phyloP scores from a whole-genome alignment of 495 filamentous ascomycete species.

The Recurvomyces mirabilis region DNA sequence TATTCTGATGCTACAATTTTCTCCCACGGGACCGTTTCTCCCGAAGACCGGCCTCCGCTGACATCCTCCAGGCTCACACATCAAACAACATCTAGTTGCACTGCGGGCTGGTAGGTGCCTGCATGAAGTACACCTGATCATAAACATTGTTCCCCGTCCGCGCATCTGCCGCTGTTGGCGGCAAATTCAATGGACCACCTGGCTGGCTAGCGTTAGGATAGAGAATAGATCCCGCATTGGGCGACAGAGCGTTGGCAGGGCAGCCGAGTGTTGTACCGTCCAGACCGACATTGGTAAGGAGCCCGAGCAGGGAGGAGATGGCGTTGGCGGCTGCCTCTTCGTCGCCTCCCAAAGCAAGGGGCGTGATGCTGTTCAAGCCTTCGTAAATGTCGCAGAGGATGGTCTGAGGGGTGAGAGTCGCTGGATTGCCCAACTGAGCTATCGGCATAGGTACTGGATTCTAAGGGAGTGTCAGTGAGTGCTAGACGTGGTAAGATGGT shows the following conservation, averaged over 20 bases:
- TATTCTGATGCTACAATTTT: too few species aligned
- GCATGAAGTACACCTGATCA: constrained; percentile 6
- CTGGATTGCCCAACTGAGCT: background rate
- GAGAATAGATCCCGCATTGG: background rate
- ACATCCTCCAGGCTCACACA: too few species aligned
- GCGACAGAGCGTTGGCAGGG: background rate
- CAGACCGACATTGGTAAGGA: constrained; percentile 4
- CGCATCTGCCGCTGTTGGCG: background rate
- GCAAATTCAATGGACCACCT: constrained; percentile 7
- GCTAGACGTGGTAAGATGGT: background rate
- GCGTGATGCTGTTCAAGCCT: constrained; percentile 12
- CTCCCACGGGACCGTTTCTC: too few species aligned
- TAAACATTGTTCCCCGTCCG: constrained; percentile 6
- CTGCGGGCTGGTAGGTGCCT: constrained; percentile 7
- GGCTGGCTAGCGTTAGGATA: constrained; percentile 7
- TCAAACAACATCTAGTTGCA: too few species aligned
- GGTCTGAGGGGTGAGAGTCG: background rate
- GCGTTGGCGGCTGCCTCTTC: background rate
- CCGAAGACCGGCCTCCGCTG: too few species aligned
- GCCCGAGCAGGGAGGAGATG: constrained; percentile 2
- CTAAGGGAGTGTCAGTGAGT: too few species aligned
- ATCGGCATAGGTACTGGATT: constrained; percentile 4
- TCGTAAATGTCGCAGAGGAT: constrained; percentile 9
- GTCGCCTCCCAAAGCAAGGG: constrained; percentile 6
- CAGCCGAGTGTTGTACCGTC: constrained; percentile 5